Evolutionary conservation across 176 grass and related monocot species (phyloP).

Genomic region (Echinochloa phyllopogon): DNA sequence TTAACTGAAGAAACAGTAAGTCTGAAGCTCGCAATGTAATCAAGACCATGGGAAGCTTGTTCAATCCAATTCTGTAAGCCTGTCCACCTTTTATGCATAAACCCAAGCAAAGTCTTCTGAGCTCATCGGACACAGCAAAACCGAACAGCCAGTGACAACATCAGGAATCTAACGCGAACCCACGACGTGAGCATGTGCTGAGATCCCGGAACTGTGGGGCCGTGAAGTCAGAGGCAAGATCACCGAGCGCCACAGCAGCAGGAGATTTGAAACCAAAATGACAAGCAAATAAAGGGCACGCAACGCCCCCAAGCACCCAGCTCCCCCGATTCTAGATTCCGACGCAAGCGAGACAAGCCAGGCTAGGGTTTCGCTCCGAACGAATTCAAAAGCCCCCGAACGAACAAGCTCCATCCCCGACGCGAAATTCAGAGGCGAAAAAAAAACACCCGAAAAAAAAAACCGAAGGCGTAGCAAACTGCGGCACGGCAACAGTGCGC

Average conservation of each 20-base stretch:
- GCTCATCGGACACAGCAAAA: not conserved
- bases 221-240: not conserved
- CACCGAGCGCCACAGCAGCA: not conserved
- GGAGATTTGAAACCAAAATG: not conserved
- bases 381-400: not conserved
- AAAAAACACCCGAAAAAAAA: not conserved
- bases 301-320: not conserved
- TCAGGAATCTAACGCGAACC: not conserved
- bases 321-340: constrained; percentile 1
- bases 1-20: not conserved
- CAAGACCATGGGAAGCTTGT: not conserved
- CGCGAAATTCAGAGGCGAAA: not conserved
- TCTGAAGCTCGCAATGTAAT: not conserved
- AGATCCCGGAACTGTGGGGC: not conserved
- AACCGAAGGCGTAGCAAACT: not conserved
- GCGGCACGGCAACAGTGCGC: not conserved
- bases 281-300: not conserved
- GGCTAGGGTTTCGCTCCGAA: not conserved
- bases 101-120: not conserved
- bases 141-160: not conserved
- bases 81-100: not conserved
- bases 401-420: not conserved
- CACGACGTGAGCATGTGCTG: constrained; percentile 10
- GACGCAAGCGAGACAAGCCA: not conserved
- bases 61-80: not conserved